These are phyloP conservation scores for Ciborinia camelliae DNA, from an alignment of 2,329 filamentous ascomycete genomes.

Conservation along the genomic window DNA sequence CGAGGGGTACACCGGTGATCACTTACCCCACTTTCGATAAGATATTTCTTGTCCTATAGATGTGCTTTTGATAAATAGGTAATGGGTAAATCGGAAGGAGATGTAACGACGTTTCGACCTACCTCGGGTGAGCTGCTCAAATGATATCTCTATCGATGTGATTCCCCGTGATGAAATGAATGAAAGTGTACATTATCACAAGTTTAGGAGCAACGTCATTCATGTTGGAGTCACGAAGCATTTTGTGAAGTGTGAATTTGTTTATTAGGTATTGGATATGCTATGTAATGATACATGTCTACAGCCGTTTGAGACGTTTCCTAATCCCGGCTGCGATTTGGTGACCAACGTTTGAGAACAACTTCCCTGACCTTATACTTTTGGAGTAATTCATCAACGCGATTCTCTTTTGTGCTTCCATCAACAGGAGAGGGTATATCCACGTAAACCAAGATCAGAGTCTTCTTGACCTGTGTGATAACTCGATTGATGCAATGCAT, in stretches of 20 bases:
- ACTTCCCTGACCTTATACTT: constrained; percentile 78
- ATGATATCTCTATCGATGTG: background rate
- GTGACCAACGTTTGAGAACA: constrained; percentile 77
- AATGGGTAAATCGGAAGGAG: background rate
- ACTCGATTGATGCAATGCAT: constrained; percentile 88
- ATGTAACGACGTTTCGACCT: constrained; percentile 14
- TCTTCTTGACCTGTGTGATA: constrained; percentile 86
- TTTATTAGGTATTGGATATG: background rate
- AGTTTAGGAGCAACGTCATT: too few species aligned
- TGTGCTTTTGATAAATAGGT: background rate
- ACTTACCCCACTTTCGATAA: constrained; percentile 9
- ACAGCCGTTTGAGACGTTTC: too few species aligned
- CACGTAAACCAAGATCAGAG: constrained; percentile 82
- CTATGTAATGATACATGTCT: background rate
- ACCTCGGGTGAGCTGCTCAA: background rate
- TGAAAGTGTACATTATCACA: too few species aligned
- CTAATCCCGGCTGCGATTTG: constrained; percentile 54
- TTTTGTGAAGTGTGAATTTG: background rate
- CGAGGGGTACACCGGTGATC: constrained; percentile 5
- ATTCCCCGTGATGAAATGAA: background rate
- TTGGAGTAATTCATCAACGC: constrained; percentile 61
- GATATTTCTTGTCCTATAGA: background rate
- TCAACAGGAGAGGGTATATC: constrained; percentile 72
- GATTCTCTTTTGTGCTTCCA: constrained; percentile 45
- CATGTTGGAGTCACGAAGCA: background rate